Base-by-base conservation (phyloP, 1,284 basidiomycete genomes). In the Mycosarcoma maydis region DNA sequence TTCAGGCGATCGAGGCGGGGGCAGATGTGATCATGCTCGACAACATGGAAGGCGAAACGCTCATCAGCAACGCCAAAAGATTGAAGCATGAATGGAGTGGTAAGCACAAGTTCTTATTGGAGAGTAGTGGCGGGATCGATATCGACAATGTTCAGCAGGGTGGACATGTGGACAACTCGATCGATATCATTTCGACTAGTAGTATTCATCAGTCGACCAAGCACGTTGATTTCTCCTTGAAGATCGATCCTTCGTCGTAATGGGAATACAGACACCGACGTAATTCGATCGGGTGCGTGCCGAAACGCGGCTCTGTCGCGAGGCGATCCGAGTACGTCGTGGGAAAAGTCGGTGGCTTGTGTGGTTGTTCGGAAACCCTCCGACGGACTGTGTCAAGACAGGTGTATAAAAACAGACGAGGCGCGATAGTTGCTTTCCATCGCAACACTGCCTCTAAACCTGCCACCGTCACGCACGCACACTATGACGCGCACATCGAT, bases 21-120 rank as follows among this genome's bases (percentile, higher is more conserved):
- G 95, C 94, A 24, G 94, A 99, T 83, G 90, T 98, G 45, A 86
- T 99, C 80, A 98, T 99, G 95, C 87, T 99, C 19, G 96, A 99
- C 68, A 81, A 80, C 49, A 69, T 81, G 66, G 67, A 64, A 11
- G 79, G 79, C 13, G 55, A 75, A 10, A 62, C 64, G 38, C 68
- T 81, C 7, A 68, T 80, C 41, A 27, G 45, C 22, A 73, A 72
- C 24, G 79, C 79, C 0, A 59, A 56, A 9, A 42, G 34, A 39
- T 52, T 81, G 23, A 76, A 75, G 49, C 37, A 49, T 4, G 65
- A 78, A 17, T 58, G 61, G 13, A 41, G 43, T 20, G 20, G 33
- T 0, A 30, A 17, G 22, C 27, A 69, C 57, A 65, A 62, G 50
- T 80, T 80, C 40, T 57, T 81, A 27, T 43, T 81, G 20, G 79